Evolutionary conservation across 2,329 filamentous ascomycete species (phyloP).

Genomic region (Pseudopyrenochaeta lycopersici): DNA sequence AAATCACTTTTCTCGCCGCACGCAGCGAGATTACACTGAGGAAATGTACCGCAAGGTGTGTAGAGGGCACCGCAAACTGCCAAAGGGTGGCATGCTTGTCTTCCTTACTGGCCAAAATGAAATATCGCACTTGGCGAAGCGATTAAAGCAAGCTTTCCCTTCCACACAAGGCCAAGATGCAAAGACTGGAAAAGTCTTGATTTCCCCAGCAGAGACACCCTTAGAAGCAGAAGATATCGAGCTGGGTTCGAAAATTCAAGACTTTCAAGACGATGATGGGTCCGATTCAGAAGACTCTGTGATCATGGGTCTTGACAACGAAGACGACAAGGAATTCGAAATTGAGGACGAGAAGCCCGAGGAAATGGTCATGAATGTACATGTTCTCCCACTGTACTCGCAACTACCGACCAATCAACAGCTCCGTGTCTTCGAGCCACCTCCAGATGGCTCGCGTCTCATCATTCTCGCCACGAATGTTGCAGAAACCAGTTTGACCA

Average conservation of each 20-base stretch:
- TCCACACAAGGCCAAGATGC: constrained; percentile 57
- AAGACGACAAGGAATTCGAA: constrained; percentile 71
- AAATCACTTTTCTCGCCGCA: constrained; percentile 84
- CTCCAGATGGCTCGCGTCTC: constrained; percentile 82
- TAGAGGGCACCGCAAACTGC: constrained; percentile 87
- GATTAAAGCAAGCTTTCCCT: constrained; percentile 73
- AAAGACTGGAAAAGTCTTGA: constrained; percentile 72
- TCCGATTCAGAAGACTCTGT: constrained; percentile 67
- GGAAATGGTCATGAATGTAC: constrained; percentile 72
- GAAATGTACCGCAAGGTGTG: constrained; percentile 89
- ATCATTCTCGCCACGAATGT: constrained; percentile 96
- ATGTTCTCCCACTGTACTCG: constrained; percentile 93
- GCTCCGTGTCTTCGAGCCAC: constrained; percentile 84
- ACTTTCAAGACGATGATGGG: constrained; percentile 55
- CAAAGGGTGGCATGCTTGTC: constrained; percentile 88
- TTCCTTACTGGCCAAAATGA: constrained; percentile 96
- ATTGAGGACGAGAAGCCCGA: constrained; percentile 71
- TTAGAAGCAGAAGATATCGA: constrained; percentile 89
- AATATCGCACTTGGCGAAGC: constrained; percentile 83
- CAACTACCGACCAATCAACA: constrained; percentile 91
- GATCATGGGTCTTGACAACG: constrained; percentile 67
- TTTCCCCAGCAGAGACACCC: constrained; percentile 79
- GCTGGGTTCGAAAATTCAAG: constrained; percentile 64
- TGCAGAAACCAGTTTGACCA: constrained; percentile 95
- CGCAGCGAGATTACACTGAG: constrained; percentile 86